Evolutionary conservation across 176 grass and related monocot genomes (phyloP), one percentile per base, ranked within the genome.

Genomic region (Musa beccarii): DNA sequence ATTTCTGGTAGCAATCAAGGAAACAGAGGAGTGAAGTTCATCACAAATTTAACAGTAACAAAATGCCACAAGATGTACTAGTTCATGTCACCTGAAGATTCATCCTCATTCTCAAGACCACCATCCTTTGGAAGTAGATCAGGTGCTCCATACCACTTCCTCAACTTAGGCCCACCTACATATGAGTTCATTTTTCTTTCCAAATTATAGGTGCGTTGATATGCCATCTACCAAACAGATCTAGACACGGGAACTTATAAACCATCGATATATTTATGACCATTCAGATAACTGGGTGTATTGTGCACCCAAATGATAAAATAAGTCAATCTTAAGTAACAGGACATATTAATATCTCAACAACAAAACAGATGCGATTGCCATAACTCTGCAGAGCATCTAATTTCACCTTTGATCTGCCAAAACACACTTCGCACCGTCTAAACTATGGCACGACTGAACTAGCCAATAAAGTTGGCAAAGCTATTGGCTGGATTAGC

Each of bases 101-200:
- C 90, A 75, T 82, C 84, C 57, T 90, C 83, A 55, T 87, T 71
- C 83, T 90, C 79, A 0, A 61, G 78, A 26, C 49, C 63, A 69
- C 87, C 87, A 80, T 97, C 93, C 79, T 93, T 90, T 55, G 90
- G 86, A 64, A 90, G 86, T 71, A 89, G 68, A 81, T 93, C 90
- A 1, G 90, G 89, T 49, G 90, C 94, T 43, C 94, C 94, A 49
- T 93, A 93, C 90, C 94, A 97, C 81, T 83, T 91, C 78, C 94
- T 97, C 76, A 97, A 82, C 83, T 97, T 97, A 76, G 94, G 94
- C 2, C 94, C 94, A 5, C 88, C 94, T 97, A 79, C 21, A 73
- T 17, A 83, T 54, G 72, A 66, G 54, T 49, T 16, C 21, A 69
- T 55, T 72, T 54, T 7, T 11, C 9, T 67, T 67, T 14, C 7